Evolutionary conservation across 2,329 filamentous ascomycete genomes (phyloP).

Genomic region (Calonectria fujianensis): DNA sequence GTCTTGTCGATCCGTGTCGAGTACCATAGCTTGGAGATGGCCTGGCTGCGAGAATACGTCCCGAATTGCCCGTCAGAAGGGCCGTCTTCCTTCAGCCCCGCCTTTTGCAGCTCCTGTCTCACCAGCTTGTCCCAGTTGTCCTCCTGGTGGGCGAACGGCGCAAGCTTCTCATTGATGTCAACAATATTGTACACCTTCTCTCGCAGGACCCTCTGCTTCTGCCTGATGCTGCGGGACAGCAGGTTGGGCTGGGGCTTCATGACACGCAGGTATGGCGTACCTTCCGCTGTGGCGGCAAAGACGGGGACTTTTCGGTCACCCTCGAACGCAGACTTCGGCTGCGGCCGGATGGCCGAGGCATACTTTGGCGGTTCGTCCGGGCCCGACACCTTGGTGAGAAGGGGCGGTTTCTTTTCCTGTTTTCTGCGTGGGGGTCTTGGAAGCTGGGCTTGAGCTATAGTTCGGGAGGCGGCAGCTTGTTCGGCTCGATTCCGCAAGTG

Average conservation of each 20-base stretch:
- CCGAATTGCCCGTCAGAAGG: conserved; percentile 35
- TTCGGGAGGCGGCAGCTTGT: conserved; percentile 49
- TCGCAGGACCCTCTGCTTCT: conserved; percentile 68
- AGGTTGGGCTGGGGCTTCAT: conserved; percentile 77
- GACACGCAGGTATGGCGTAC: conserved; percentile 79
- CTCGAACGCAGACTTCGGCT: conserved; percentile 67
- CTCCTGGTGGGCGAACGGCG: conserved; percentile 60
- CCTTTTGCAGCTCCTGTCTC: conserved; percentile 49
- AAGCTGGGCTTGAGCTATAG: conserved; percentile 42
- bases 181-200: conserved; percentile 62
- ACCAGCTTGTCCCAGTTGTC: conserved; percentile 71
- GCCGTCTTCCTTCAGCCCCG: conserved; percentile 38
- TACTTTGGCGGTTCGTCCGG: conserved; percentile 67
- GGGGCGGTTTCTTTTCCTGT: conserved; percentile 45
- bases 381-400: conserved; percentile 59
- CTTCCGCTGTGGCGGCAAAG: conserved; percentile 71
- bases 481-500: conserved; percentile 61
- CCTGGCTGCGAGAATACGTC: conserved; percentile 58
- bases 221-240: conserved; percentile 75
- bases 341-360: conserved; percentile 66
- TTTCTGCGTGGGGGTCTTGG: conserved; percentile 37
- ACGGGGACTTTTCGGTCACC: conserved; percentile 70
- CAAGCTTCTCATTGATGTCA: conserved; percentile 62
- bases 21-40: conserved; percentile 58
- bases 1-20: conserved; percentile 57